These are phyloP conservation scores for Drechslerella stenobrocha DNA, from an alignment of 2,329 filamentous ascomycete genomes.

Conservation along the genomic window DNA sequence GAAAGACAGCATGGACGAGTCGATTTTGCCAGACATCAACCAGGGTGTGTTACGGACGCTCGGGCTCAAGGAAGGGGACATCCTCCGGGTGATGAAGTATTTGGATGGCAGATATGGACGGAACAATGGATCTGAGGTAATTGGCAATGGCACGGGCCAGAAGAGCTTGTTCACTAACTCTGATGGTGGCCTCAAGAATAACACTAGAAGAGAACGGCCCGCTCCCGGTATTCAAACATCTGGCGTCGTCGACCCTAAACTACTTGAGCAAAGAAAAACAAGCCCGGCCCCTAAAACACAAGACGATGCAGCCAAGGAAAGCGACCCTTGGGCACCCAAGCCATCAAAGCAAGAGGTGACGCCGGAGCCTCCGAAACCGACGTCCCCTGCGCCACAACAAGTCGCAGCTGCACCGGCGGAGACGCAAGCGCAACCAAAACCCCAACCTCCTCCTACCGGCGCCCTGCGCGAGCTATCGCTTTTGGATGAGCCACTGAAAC, in stretches of 20 bases:
- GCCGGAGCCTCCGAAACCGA: slow-evolving; percentile 55
- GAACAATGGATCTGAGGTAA: slow-evolving; percentile 62
- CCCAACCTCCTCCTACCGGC: slow-evolving; percentile 67
- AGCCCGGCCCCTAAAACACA: slow-evolving; percentile 60
- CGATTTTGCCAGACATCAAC: slow-evolving; percentile 85
- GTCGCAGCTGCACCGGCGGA: slow-evolving; percentile 53
- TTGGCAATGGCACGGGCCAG: slow-evolving; percentile 63
- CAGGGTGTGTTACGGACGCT: slow-evolving; percentile 79
- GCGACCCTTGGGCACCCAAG: slow-evolving; percentile 97
- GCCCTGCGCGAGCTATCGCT: slow-evolving; percentile 71
- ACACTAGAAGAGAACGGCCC: slow-evolving; percentile 88
- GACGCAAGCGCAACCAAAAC: slow-evolving; percentile 56
- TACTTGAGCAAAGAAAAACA: slow-evolving; percentile 69
- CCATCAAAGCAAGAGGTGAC: slow-evolving; percentile 66
- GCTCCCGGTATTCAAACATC: slow-evolving; percentile 82
- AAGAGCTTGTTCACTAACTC: slow-evolving; percentile 81
- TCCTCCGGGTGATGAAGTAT: slow-evolving; percentile 88
- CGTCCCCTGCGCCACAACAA: slow-evolving; percentile 54
- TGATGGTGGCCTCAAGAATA: slow-evolving; percentile 87
- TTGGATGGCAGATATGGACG: slow-evolving; percentile 80
- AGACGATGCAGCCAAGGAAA: slow-evolving; percentile 72
- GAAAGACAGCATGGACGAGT: slow-evolving; percentile 94
- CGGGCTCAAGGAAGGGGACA: slow-evolving; percentile 94
- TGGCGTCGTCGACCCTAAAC: slow-evolving; percentile 84
- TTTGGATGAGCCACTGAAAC: slow-evolving; percentile 64